Percentiles rank a stretch among this genome's conserved stretches.
Conservation (phyloP, 495 filamentous ascomycete genomes). For the Neurospora sp. region DNA sequence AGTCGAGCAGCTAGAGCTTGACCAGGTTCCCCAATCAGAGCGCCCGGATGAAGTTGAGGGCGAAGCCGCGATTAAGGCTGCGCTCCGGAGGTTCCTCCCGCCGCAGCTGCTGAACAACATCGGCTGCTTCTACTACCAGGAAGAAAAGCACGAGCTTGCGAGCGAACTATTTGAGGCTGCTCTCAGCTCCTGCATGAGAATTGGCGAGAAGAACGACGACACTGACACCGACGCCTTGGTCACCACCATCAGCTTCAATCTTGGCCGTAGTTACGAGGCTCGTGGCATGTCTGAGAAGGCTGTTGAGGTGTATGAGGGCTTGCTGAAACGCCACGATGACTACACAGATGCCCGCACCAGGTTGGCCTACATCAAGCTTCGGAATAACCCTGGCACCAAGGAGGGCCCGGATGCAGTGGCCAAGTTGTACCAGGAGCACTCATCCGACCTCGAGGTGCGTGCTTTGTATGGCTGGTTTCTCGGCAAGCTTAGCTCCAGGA, state of each 20-base stretch:
- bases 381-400: slow-evolving; percentile 62
- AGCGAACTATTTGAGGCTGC: slow-evolving; percentile 81
- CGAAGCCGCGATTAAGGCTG: slow-evolving; percentile 45
- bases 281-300: slow-evolving; percentile 73
- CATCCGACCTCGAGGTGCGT: slow-evolving; percentile 79
- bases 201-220: slow-evolving; percentile 54
- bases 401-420: slow-evolving; percentile 78
- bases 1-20: slow-evolving; percentile 77
- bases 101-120: slow-evolving; percentile 96
- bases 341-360: slow-evolving; percentile 86
- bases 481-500: slow-evolving; percentile 62
- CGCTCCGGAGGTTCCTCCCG: slow-evolving; percentile 63
- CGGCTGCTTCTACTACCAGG: slow-evolving; percentile 84
- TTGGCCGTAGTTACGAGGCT: slow-evolving; percentile 92
- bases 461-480: slow-evolving; percentile 92
- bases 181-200: slow-evolving; percentile 71
- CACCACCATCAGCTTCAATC: slow-evolving; percentile 89
- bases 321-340: slow-evolving; percentile 72
- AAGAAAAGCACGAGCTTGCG: slow-evolving; percentile 71
- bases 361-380: slow-evolving; percentile 78
- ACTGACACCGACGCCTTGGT: slow-evolving; percentile 83
- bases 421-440: slow-evolving; percentile 69
- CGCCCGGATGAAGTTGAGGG: slow-evolving; percentile 53
- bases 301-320: slow-evolving; percentile 72
- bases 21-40: slow-evolving; percentile 59